Percentiles rank a stretch among this genome's conserved stretches.
Evolutionary conservation across 2,329 filamentous ascomycete genomes (phyloP).

Genomic region (Rachicladosporium sp.): DNA sequence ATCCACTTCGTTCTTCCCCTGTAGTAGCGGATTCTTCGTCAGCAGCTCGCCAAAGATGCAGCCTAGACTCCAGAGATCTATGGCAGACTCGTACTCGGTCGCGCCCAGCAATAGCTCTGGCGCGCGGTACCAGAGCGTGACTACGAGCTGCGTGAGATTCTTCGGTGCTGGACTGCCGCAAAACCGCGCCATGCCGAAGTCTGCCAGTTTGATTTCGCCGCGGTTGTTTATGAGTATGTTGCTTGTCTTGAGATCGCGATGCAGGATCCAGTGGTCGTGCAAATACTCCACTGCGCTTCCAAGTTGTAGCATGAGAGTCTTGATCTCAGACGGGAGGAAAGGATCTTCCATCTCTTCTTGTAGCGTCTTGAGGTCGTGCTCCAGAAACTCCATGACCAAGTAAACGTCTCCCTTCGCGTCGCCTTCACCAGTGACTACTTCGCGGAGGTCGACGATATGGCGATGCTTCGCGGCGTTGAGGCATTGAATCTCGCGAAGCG

Average conservation of each 20-base stretch:
- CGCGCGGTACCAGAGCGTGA: slow-evolving; percentile 92
- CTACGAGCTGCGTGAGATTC: slow-evolving; percentile 80
- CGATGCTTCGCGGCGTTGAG: slow-evolving; percentile 66
- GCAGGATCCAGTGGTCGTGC: slow-evolving; percentile 80
- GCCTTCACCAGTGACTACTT: slow-evolving; percentile 50
- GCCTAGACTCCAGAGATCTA: slow-evolving; percentile 94
- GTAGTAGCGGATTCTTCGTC: slow-evolving; percentile 67
- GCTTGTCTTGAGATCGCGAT: slow-evolving; percentile 80
- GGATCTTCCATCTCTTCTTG: slow-evolving; percentile 90
- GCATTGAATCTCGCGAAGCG: slow-evolving; percentile 85
- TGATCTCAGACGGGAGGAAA: slow-evolving; percentile 84
- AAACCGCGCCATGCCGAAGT: slow-evolving; percentile 96
- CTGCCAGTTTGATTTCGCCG: slow-evolving; percentile 86
- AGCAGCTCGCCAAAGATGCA: slow-evolving; percentile 93
- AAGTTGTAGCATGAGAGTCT: slow-evolving; percentile 77
- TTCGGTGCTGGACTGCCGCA: slow-evolving; percentile 61
- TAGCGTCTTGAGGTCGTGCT: slow-evolving; percentile 90
- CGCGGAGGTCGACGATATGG: slow-evolving; percentile 70
- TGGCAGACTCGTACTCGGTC: slow-evolving; percentile 57
- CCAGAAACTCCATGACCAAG: slow-evolving; percentile 92
- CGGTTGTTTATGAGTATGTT: slow-evolving; percentile 93
- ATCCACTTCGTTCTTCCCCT: slow-evolving; percentile 86
- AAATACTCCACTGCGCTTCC: slow-evolving; percentile 70
- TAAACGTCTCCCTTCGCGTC: slow-evolving; percentile 50
- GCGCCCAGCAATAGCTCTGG: slow-evolving; percentile 82